Evolutionary conservation across 2,329 filamentous ascomycete species (phyloP), one percentile per base, ranked within the genome.

Genomic region (Penicillium sp.): DNA sequence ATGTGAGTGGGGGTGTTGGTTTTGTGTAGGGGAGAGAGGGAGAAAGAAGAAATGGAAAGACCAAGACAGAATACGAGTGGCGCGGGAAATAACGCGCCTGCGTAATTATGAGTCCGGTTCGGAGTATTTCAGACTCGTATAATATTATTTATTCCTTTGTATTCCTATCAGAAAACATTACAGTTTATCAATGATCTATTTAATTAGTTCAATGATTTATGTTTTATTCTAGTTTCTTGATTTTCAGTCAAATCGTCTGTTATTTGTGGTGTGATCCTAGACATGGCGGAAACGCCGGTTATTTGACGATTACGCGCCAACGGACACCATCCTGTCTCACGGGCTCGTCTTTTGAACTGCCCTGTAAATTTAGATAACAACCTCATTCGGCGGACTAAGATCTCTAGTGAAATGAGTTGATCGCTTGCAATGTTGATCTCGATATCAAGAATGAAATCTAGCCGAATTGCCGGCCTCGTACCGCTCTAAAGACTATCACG

Each of bases 1-100:
- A 29, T 27, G 23, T 2, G 37, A 25, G 23, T 33, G 46, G 14
- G 46, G 45, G 46, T 19, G 27, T 16, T n/a, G 29, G 19, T 33
- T 33, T 26, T 19, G 19, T 21, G 35, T 50, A 56, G 62, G 58
- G 54, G 58, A 50, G 54, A 54, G 57, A 58, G 57, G 53, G 51
- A 54, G 58, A 61, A 51, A 52, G 57, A 63, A 61, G 56, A 64
- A 65, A 62, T 62, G 55, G 61, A 64, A 61, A 62, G 62, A 61
- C 58, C 55, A 63, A 64, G 61, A 67, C 58, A 61, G 60, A 65
- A 57, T 60, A 63, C 61, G 63, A 54, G 60, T 26, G 37, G 31
- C 35, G 33, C 16, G 49, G 56, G 35, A 39, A n/a, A 39, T 63
- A 66, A 62, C 60, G 47, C 52, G 58, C 55, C 57, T 57, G 63